Base-by-base conservation (phyloP, 257 asterid genomes). In the Capsicum chinense region DNA sequence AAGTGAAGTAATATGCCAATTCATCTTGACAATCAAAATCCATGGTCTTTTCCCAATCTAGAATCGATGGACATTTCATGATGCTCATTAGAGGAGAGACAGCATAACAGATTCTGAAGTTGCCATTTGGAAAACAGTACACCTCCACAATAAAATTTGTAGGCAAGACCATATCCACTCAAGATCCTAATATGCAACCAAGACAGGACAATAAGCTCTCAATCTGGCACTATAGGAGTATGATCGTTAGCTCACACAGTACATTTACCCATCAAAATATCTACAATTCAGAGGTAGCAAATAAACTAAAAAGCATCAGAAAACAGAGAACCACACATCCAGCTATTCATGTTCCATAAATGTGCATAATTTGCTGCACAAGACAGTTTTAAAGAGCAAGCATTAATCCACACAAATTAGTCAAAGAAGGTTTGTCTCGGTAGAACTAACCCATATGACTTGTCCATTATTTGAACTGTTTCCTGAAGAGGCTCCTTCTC, bases 321-420 rank as follows among this genome's bases (percentile, higher is more conserved):
- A 26, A 26, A 26, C 2, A 26, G 33, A 26, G 33, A 26, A 26
- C 33, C 62, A 21, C 81, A 52, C 48, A 52, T 76, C 81, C 63
- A 52, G 60, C 39, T 52, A 52, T 26, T 21, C 81, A 74, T 50
- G 62, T 13, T 21, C 7, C 81, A 52, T 7, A 13, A 76, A 7
- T 76, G 47, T 21, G 81, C 63, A 52, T 52, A 76, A 76, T 76
- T 76, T 76, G 7, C 64, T 76, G 81, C 81, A 4, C 44, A 52
- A 13, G n/a, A 50, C 44, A 54, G 60, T 26, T 50, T 50, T 7
- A 74, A 54, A 76, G 81, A 76, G 81, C 26, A 35, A 26, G 54
- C n/a, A 50, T 50, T 15, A 76, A 52, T 52, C 62, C 47, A 76
- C 63, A 52, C 63, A 52, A 76, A 76, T 76, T 52, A 76, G 48